phyloP scores from a whole-genome alignment of 495 filamentous ascomycete genomes.

The Podospora conica region DNA sequence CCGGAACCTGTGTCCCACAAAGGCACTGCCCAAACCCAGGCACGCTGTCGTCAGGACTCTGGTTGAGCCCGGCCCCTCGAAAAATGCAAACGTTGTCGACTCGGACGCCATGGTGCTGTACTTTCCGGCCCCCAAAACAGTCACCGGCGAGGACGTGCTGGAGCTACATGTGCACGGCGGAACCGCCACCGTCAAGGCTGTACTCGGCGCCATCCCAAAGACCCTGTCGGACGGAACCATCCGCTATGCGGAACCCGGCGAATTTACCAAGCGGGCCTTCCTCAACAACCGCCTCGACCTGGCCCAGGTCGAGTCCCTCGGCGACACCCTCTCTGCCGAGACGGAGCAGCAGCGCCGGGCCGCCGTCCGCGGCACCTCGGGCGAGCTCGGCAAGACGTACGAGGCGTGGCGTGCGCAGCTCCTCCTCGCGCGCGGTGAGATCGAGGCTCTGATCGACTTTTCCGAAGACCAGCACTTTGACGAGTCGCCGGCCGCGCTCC shows the following conservation, averaged over 20 bases:
- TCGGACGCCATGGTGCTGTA: constrained; percentile 77
- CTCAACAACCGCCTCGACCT: constrained; percentile 78
- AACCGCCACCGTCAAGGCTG: constrained; percentile 75
- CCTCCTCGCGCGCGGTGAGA: constrained; percentile 76
- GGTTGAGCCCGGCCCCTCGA: constrained; percentile 50
- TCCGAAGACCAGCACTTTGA: constrained; percentile 97
- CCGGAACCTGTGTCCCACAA: constrained; percentile 61
- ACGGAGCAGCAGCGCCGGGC: constrained; percentile 91
- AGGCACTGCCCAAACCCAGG: constrained; percentile 61
- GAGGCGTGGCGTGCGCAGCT: constrained; percentile 75
- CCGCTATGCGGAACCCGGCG: constrained; percentile 89
- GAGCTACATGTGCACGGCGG: constrained; percentile 96
- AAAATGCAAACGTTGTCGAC: constrained; percentile 56
- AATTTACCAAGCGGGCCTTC: constrained; percentile 93
- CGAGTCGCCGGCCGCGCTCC: constrained; percentile 67
- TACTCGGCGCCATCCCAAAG: constrained; percentile 67
- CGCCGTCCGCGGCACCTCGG: constrained; percentile 71
- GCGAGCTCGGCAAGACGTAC: constrained; percentile 67
- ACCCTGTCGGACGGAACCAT: constrained; percentile 34
- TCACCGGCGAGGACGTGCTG: constrained; percentile 86
- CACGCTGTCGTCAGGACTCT: constrained; percentile 72
- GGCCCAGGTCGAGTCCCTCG: constrained; percentile 88
- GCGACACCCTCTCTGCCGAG: constrained; percentile 76
- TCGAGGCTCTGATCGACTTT: constrained; percentile 96
- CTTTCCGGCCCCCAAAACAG: constrained; percentile 77